phyloP scores from a whole-genome alignment of 345 rosid genomes.

The Arabidopsis suecica region DNA sequence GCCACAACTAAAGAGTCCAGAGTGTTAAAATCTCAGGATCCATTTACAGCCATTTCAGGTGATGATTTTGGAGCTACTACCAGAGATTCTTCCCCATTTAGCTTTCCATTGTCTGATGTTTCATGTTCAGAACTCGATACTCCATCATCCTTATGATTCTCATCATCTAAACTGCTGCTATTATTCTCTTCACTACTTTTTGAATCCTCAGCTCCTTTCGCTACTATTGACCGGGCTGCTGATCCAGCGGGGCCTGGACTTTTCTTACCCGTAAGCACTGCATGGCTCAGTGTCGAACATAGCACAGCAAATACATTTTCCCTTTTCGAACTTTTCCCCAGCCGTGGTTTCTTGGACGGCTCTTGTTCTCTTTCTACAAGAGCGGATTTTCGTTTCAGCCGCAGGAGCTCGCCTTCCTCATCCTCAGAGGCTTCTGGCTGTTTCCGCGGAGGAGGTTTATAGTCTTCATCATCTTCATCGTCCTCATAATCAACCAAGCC shows the following conservation, averaged over 20 bases:
- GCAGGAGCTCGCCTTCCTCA: slow-evolving; percentile 68
- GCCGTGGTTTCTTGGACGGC: slow-evolving; percentile 62
- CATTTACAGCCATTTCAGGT: slow-evolving; percentile 93
- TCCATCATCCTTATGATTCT: slow-evolving; percentile 59
- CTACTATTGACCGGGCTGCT: slow-evolving; percentile 27
- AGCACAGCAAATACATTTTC: slow-evolving; percentile 72
- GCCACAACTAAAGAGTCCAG: slow-evolving; percentile 35
- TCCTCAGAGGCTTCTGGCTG: slow-evolving; percentile 64
- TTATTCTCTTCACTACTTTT: slow-evolving; percentile 47
- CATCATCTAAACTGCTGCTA: slow-evolving; percentile 55
- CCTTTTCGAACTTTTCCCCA: slow-evolving; percentile 65
- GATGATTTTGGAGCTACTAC: slow-evolving; percentile 76
- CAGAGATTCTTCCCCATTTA: slow-evolving; percentile 63
- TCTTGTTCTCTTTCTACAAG: slow-evolving; percentile 70
- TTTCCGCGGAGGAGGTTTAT: slow-evolving; percentile 87
- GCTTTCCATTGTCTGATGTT: slow-evolving; percentile 45
- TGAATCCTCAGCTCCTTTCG: slow-evolving; percentile 43
- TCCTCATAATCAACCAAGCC: slow-evolving; percentile 97
- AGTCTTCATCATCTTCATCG: slow-evolving; percentile 97
- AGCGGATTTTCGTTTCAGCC: slow-evolving; percentile 72
- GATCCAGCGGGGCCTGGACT: slow-evolving; percentile 42
- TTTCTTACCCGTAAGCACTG: slow-evolving; percentile 77
- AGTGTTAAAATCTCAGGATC: slow-evolving; percentile 59
- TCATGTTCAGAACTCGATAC: slow-evolving; percentile 69
- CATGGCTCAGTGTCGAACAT: slow-evolving; percentile 86